These are phyloP conservation scores for Cynanchum wilfordii DNA, from an alignment of 257 asterid genomes.

Conservation along the genomic window DNA sequence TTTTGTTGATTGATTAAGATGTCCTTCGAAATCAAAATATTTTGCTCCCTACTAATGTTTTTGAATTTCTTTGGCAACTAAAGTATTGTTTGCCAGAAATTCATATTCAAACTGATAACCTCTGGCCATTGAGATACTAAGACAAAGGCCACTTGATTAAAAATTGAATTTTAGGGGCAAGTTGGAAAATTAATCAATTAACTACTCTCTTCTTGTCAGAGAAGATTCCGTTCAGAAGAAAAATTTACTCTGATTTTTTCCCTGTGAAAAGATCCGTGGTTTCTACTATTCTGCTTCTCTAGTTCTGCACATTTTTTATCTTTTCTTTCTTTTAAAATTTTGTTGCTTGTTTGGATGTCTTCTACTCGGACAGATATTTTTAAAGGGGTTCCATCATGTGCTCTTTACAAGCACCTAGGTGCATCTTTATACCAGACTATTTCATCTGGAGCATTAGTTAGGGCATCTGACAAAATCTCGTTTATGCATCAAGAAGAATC, in stretches of 20 bases:
- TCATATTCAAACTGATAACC: background rate
- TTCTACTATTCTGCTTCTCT: background rate
- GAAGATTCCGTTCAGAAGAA: background rate
- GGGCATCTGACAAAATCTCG: slow-evolving; percentile 22
- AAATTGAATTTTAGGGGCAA: background rate
- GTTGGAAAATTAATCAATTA: background rate
- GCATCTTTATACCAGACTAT: slow-evolving; percentile 43
- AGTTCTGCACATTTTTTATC: background rate
- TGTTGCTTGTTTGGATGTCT: background rate
- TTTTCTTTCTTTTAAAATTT: background rate
- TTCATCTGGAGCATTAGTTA: slow-evolving; percentile 36
- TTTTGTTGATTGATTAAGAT: background rate
- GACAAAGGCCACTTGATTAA: background rate
- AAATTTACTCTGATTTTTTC: background rate
- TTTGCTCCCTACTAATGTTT: background rate
- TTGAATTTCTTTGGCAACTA: background rate
- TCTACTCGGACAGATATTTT: slow-evolving; percentile 28
- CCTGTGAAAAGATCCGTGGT: background rate
- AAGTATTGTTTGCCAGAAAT: background rate
- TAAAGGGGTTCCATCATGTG: slow-evolving; percentile 57
- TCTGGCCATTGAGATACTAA: background rate
- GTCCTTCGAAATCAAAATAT: background rate
- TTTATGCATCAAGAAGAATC: slow-evolving; percentile 28
- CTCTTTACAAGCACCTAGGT: slow-evolving; percentile 72
- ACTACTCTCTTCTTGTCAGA: background rate